These are phyloP conservation scores for Castanea mollissima DNA, from an alignment of 306 rosid species.

Conservation along the genomic window DNA sequence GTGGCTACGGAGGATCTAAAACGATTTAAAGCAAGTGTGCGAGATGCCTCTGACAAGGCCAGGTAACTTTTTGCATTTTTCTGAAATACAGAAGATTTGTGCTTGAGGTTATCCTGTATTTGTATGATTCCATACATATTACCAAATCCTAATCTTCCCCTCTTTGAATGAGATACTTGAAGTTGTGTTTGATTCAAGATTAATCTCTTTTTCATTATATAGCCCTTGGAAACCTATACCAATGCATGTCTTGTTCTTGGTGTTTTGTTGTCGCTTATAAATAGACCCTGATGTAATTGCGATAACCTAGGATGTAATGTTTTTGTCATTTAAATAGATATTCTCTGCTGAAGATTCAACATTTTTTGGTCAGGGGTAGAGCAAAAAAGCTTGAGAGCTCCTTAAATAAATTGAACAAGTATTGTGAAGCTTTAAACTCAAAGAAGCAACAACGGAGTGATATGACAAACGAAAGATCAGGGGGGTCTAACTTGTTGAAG, in stretches of 20 bases:
- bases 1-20: slow-evolving; percentile 65
- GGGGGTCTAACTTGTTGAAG: slow-evolving; percentile 52
- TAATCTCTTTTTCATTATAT: background rate
- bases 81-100: background rate
- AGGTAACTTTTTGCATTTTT: slow-evolving; percentile 53
- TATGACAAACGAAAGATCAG: slow-evolving; percentile 57
- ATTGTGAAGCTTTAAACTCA: slow-evolving; percentile 57
- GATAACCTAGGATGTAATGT: background rate
- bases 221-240: background rate
- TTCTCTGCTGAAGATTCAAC: slow-evolving; percentile 30
- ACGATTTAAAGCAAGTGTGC: slow-evolving; percentile 53
- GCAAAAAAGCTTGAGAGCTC: slow-evolving; percentile 66
- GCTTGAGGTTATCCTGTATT: background rate
- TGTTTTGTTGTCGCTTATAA: slow-evolving; percentile 2
- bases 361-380: slow-evolving; percentile 49
- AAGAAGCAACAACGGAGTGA: slow-evolving; percentile 66
- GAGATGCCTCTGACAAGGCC: slow-evolving; percentile 59
- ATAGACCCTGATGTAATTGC: background rate
- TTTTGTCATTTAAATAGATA: slow-evolving; percentile 22
- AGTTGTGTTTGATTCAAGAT: background rate
- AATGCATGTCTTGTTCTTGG: background rate
- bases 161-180: background rate
- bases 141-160: background rate
- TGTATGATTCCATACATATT: background rate
- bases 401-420: slow-evolving; percentile 59